A percentile compares a stretch with the other conserved stretches of the same genome.
Conservation (phyloP, 179 eudicot genomes). For the Spergularia azorica region DNA sequence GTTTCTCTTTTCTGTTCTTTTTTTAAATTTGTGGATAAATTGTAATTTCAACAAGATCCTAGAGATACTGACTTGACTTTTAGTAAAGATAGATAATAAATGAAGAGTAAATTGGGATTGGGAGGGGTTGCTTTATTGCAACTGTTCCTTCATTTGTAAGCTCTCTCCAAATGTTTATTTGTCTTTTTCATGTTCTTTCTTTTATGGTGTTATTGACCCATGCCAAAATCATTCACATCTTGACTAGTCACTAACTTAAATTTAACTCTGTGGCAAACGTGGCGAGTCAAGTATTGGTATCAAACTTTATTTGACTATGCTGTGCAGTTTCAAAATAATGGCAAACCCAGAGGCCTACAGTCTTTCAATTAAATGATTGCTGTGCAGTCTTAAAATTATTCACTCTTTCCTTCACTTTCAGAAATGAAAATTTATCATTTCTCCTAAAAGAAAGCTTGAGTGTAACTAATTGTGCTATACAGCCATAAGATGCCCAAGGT, state of each 20-base stretch:
- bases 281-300: no score
- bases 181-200: not conserved
- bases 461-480: not conserved
- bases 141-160: not conserved
- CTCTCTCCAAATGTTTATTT: not conserved
- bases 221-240: not conserved
- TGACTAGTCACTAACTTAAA: not conserved
- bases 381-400: no score
- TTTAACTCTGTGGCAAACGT: not conserved
- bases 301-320: no score
- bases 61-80: not conserved
- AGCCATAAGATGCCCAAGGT: not conserved
- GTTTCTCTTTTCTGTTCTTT: not conserved
- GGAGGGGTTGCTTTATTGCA: constrained; percentile 1
- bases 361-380: no score
- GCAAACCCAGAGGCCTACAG: no score
- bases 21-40: not conserved
- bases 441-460: not conserved
- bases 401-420: no score
- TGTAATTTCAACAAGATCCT: not conserved
- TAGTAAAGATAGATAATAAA: not conserved
- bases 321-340: no score
- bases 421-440: no score
- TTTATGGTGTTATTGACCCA: not conserved
- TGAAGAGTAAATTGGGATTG: not conserved